phyloP scores from a whole-genome alignment of 495 filamentous ascomycete genomes.

The Neurospora sp. region DNA sequence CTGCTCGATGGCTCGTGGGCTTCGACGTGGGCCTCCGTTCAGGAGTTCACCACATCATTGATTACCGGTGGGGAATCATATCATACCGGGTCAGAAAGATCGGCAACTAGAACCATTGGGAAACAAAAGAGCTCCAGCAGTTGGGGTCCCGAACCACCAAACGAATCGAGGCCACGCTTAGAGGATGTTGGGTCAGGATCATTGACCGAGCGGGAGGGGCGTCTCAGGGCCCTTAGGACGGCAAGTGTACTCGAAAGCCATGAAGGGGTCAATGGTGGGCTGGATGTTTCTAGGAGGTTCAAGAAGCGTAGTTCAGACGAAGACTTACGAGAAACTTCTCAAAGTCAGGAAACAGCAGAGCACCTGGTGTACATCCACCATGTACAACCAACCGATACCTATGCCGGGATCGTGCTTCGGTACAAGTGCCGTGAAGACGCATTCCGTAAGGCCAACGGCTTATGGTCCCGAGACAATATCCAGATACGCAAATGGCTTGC shows the following conservation, averaged over 20 bases:
- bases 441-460: constrained; percentile 77
- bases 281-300: constrained; percentile 38
- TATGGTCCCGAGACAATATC: constrained; percentile 88
- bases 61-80: constrained; percentile 22
- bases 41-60: constrained; percentile 34
- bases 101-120: constrained; percentile 8
- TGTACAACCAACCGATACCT: constrained; percentile 70
- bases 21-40: constrained; percentile 37
- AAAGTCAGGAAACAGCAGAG: constrained; percentile 43
- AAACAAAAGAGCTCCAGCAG: constrained; percentile 4
- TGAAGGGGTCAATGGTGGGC: constrained; percentile 36
- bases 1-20: constrained; percentile 35
- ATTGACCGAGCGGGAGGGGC: constrained; percentile 36
- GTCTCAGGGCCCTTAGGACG: constrained; percentile 36
- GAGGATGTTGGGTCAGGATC: constrained; percentile 40
- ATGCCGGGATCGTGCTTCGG: constrained; percentile 80
- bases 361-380: constrained; percentile 83
- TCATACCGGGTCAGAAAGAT: constrained; percentile 6
- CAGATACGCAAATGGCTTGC: constrained; percentile 73
- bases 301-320: constrained; percentile 48
- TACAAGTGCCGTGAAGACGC: constrained; percentile 75
- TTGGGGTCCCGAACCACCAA: constrained; percentile 34
- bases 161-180: constrained; percentile 23
- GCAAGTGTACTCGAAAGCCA: constrained; percentile 43
- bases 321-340: constrained; percentile 16